Evolutionary conservation across 2,329 filamentous ascomycete genomes (phyloP), one percentile per base, ranked within the genome.

Genomic region (Orbilia javanica): DNA sequence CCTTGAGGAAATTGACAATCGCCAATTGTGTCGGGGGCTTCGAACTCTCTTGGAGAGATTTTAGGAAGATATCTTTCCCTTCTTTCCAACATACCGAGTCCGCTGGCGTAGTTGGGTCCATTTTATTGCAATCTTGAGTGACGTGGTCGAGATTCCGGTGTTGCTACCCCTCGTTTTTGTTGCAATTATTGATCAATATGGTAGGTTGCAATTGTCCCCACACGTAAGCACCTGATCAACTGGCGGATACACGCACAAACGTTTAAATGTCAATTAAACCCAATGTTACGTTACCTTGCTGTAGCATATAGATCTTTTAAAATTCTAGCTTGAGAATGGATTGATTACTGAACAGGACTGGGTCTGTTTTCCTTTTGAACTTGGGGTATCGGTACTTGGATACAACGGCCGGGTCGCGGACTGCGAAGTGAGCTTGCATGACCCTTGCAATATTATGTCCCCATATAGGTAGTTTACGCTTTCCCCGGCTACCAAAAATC

Each of bases 51-150:
- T 31, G 52, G 10, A 69, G 31, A 13, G 50, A 39, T 46, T 29
- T 60, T 13, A 60, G 53, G 27, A 69, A 68, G 22, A 68, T 68
- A 11, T 31, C 29, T 39, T 68, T 57, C 4, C 65, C 65, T 15
- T 69, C 34, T 22, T 48, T 69, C 52, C 65, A 60, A 15, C 65
- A 60, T 60, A 25, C 34, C 6, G 65, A 69, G 22, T 60, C 65
- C 20, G 52, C 34, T 48, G 46, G n/a, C 15, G 20, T 22, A 31
- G 22, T 18, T 22, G 15, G 8, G 52, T 11, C 18, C 10, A 13
- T 22, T n/a, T 36, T 57, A n/a, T n/a, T 3, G 18, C 6, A 13
- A 36, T 39, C 29, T 36, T 22, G 15, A 10, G n/a, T 13, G 52
- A 10, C 29, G 39, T 22, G 13, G 36, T 39, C 13, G 36, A 11